Evolutionary conservation across 345 rosid species (phyloP), one percentile per base, ranked within the genome.

Genomic region (Heritiera fomes): DNA sequence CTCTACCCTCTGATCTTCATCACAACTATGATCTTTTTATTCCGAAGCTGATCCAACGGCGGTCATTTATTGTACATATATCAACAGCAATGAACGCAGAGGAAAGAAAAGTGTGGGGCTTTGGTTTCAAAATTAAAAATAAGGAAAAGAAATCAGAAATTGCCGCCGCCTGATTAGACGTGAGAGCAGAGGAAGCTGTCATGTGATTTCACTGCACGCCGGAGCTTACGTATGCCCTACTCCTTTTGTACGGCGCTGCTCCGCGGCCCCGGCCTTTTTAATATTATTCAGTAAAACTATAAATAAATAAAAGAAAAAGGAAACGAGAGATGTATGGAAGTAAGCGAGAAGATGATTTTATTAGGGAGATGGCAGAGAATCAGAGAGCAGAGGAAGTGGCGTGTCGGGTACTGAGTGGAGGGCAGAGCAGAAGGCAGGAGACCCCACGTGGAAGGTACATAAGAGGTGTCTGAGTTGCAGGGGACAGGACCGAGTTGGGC

Each of bases 151-250:
- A 45, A 17, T 8, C 10, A 58, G 69, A 45, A 38, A n/a, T 59
- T 80, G 83, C 89, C 87, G 87, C 87, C 87, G 87, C 78, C 81
- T 84, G 85, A 75, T 80, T 66, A 75, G 86, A 85, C 88, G 85
- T 67, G 81, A 82, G 76, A 81, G 83, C 76, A 82, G 84, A 79
- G 68, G 73, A 41, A 79, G 7, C 76, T 81, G 64, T 84, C 87
- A 82, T 84, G 79, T 80, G 84, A 78, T 71, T 52, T 62, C 32
- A 45, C 80, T 15, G 20, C 6, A n/a, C 14, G 61, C 67, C 72
- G 76, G 45, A 15, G 79, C 45, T 86, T 73, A 80, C 82, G 85
- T 84, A 65, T 78, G 89, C 89, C 89, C 89, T 86, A 84, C 18
- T 41, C 32, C 2, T 73, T 10, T 66, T 53, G 86, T 81, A 81